Evolutionary conservation across 208 protist species (phyloP).

Genomic region (Leishmania major): DNA sequence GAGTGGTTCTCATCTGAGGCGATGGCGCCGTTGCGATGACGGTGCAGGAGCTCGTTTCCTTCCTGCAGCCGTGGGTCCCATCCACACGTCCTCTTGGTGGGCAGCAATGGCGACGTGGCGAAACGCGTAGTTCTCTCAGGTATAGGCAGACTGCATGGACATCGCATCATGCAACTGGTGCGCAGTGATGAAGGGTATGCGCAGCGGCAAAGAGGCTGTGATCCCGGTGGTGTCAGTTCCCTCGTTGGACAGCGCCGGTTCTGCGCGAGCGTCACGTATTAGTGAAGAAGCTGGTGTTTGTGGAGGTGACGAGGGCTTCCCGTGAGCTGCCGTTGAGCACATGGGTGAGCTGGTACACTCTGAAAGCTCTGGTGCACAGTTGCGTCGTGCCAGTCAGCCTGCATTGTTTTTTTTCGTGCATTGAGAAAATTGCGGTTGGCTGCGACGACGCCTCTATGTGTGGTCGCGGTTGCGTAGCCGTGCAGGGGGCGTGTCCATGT

Average conservation of each 20-base stretch:
- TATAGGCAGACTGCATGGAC: constrained; percentile 54
- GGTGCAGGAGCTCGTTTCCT: constrained; percentile 47
- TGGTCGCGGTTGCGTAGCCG: too few relatives aligned
- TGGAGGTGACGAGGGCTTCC: constrained; percentile 40
- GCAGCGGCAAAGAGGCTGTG: constrained; percentile 9
- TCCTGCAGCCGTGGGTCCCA: constrained; percentile 32
- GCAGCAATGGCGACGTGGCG: constrained; percentile 60
- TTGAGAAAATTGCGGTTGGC: background rate
- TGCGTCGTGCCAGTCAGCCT: background rate
- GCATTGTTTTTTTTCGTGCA: background rate
- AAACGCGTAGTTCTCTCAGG: constrained; percentile 48
- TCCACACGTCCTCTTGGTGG: constrained; percentile 46
- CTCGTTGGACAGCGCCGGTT: background rate
- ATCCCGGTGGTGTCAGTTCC: constrained; percentile 11
- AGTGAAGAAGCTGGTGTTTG: constrained; percentile 30
- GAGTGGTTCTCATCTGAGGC: constrained; percentile 41
- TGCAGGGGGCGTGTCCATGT: too few relatives aligned
- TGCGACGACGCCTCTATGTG: too few relatives aligned
- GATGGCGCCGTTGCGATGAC: constrained; percentile 50
- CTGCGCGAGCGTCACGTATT: constrained; percentile 13
- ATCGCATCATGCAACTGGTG: constrained; percentile 51
- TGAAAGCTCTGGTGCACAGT: background rate
- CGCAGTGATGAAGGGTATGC: constrained; percentile 31
- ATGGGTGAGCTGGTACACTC: constrained; percentile 5
- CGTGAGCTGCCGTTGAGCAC: constrained; percentile 43